Conservation (phyloP, 2,329 filamentous ascomycete genomes). For the Dothistroma pini region DNA sequence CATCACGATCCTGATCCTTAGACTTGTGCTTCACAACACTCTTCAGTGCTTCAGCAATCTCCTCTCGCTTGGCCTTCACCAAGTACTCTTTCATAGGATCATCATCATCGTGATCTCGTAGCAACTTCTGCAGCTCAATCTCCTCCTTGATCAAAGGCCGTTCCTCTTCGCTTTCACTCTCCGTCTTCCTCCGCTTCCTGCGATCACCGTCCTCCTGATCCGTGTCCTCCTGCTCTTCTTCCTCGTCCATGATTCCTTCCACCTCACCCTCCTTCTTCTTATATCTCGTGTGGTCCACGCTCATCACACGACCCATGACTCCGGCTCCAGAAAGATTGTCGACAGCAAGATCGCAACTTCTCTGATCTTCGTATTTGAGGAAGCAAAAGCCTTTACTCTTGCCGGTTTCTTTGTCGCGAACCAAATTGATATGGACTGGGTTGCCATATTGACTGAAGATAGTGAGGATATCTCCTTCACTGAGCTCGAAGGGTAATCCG, state of each 20-base stretch:
- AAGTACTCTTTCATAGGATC: conserved; percentile 96
- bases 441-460: conserved; percentile 98
- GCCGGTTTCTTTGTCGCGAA: conserved; percentile 92
- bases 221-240: conserved; percentile 50
- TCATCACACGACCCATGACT: conserved; percentile 72
- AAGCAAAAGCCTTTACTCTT: conserved; percentile 94
- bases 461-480: conserved; percentile 91
- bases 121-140: conserved; percentile 68
- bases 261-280: conserved; percentile 72
- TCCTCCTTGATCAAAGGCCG: conserved; percentile 76
- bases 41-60: conserved; percentile 68
- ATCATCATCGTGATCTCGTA: conserved; percentile 76
- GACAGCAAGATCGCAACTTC: conserved; percentile 91
- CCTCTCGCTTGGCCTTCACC: conserved; percentile 86
- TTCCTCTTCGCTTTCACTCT: conserved; percentile 41
- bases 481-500: conserved; percentile 84
- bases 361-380: conserved; percentile 97
- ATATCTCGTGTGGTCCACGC: conserved; percentile 91
- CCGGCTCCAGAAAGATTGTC: conserved; percentile 90
- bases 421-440: conserved; percentile 86
- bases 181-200: conserved; percentile 42
- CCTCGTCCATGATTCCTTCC: conserved; percentile 42
- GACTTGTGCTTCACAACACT: conserved; percentile 51
- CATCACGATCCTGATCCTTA: conserved; percentile 38
- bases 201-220: conserved; percentile 39